A percentile compares a stretch with the other conserved stretches of the same genome.
Conservation (phyloP, 371 early-diverging fungal genomes). For the Mortierella sp. region DNA sequence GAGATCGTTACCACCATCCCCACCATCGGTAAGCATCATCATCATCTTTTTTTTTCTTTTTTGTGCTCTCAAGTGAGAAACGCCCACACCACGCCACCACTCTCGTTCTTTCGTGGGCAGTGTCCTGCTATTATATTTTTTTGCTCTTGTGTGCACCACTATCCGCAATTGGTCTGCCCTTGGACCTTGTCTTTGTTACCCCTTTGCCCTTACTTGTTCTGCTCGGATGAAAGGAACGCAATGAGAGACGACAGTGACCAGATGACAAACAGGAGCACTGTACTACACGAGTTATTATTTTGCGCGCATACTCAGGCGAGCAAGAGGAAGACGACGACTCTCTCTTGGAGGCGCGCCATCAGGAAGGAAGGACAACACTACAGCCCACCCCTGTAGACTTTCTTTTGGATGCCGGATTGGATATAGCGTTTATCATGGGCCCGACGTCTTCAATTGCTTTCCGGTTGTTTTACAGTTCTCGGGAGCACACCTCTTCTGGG, state of each 20-base stretch:
- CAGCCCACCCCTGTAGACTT: not conserved
- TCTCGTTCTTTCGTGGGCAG: not conserved
- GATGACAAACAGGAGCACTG: not conserved
- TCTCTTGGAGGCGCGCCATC: not conserved
- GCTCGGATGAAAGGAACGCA: not conserved
- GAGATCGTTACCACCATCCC: conserved; percentile 99
- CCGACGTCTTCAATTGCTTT: not conserved
- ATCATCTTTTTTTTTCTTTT: not conserved
- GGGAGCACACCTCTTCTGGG: conserved; percentile 2
- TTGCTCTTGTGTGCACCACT: not conserved
- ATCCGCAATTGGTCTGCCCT: not conserved
- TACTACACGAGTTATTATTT: not conserved
- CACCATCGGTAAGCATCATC: conserved; percentile 80
- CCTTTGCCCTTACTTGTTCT: not conserved
- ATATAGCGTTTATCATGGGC: not conserved
- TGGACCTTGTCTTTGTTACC: not conserved
- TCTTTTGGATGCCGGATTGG: not conserved
- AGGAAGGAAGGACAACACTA: not conserved
- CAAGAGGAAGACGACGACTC: not conserved
- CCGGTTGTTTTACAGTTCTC: not conserved
- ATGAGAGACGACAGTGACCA: not conserved
- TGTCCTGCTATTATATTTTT: not conserved
- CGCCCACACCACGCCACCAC: not conserved
- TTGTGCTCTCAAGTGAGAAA: not conserved
- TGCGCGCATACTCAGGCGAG: not conserved